These are phyloP conservation scores for Geotrichum candidum DNA, from an alignment of 1,139 yeast genomes.

Conservation along the genomic window DNA sequence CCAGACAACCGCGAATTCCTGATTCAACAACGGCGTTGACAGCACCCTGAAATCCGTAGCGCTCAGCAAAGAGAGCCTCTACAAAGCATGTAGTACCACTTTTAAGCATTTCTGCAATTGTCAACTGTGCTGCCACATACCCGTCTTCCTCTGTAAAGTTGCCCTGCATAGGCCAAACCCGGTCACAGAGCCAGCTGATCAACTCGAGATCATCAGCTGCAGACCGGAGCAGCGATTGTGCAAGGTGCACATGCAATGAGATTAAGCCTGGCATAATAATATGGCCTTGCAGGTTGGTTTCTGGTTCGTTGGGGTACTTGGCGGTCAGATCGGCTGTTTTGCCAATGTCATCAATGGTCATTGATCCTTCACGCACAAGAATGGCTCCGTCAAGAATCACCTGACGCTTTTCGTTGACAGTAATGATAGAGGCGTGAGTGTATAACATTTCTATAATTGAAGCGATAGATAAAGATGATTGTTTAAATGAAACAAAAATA, in stretches of 20 bases:
- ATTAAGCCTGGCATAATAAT: slow-evolving; percentile 26
- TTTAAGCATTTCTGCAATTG: slow-evolving; percentile 29
- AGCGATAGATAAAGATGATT: background rate
- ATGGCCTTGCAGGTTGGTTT: slow-evolving; percentile 23
- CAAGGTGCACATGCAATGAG: slow-evolving; percentile 23
- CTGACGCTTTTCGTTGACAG: slow-evolving; percentile 19
- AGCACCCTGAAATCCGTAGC: slow-evolving; percentile 30
- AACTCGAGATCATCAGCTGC: slow-evolving; percentile 29
- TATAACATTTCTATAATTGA: slow-evolving; percentile 12
- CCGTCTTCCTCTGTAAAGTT: slow-evolving; percentile 29
- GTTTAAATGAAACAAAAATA: too few species aligned
- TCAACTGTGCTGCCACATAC: slow-evolving; percentile 28
- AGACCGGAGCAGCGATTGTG: slow-evolving; percentile 25
- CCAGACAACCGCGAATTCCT: slow-evolving; percentile 26
- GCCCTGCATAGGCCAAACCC: slow-evolving; percentile 32
- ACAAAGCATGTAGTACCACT: slow-evolving; percentile 30
- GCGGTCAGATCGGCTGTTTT: slow-evolving; percentile 15
- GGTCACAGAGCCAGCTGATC: slow-evolving; percentile 28
- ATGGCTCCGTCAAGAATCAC: slow-evolving; percentile 20
- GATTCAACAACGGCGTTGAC: slow-evolving; percentile 27
- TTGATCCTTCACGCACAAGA: slow-evolving; percentile 16
- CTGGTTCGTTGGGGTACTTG: slow-evolving; percentile 19
- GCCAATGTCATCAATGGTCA: slow-evolving; percentile 19
- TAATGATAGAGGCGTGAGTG: slow-evolving; percentile 33
- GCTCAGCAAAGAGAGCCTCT: slow-evolving; percentile 24